Evolutionary conservation across 2,329 filamentous ascomycete genomes (phyloP), one percentile per base, ranked within the genome.

Genomic region (Penicillium sp.): DNA sequence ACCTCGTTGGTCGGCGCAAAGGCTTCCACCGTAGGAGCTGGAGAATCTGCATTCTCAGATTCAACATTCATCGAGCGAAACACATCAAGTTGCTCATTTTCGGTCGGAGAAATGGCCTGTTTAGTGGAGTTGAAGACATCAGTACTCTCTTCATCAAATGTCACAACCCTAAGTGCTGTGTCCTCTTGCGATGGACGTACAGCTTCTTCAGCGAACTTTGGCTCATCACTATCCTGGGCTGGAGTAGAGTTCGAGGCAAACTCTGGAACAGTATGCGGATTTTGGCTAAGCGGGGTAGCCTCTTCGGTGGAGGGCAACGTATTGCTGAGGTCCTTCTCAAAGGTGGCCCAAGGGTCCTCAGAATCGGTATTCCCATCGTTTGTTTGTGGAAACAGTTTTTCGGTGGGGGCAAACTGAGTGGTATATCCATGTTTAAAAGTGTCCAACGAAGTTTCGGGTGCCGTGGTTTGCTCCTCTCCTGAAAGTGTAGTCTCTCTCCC

Each of bases 1-100:
- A 16, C 23, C 6, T 50, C 50, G 5, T 60, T 38, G 29, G 38
- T 23, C 10, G 57, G 46, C 5, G 44, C 21, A 54, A 57, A 57
- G 25, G 45, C 38, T 16, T 58, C 41, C 23, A 36, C 5, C 5
- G 33, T 16, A 13, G 36, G 15, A 25, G 16, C 7, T 8, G 11
- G n/a, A 38, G 39, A 29, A 9, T 23, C 19, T 3, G 16, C 7
- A 40, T 33, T 34, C 7, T 46, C 11, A 6, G 33, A 33, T 19
- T 19, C 31, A 27, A 19, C 19, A 19, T 23, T 25, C 15, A 9
- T n/a, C 16, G 40, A 38, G 19, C n/a, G 27, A 51, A 6, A 33
- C 5, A 21, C 19, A 21, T 40, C 38, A 2, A 43, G 46, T 7
- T 59, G 55, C 10, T 23, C 29, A 19, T 50, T 50, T 9, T 60